A percentile compares a stretch with the other conserved stretches of the same genome.
Conservation (phyloP, 495 filamentous ascomycete species). For the Penicillium canariense region DNA sequence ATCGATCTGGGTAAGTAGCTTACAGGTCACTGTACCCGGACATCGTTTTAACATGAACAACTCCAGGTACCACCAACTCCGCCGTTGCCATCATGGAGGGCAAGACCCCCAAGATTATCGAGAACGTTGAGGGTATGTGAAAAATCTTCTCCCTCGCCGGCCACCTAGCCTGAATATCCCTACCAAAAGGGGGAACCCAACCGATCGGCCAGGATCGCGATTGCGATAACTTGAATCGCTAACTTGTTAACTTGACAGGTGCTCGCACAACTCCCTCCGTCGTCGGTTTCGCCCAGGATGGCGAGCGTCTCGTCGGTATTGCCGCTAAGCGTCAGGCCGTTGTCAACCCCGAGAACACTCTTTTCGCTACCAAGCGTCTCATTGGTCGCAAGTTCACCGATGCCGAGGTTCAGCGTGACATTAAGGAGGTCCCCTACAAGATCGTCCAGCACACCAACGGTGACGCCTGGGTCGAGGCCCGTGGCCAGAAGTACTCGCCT, state of each 20-base stretch:
- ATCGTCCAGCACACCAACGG: constrained; percentile 98
- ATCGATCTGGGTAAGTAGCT: constrained; percentile 88
- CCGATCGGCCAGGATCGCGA: background rate
- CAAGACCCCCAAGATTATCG: constrained; percentile 91
- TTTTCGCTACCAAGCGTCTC: constrained; percentile 99
- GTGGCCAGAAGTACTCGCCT: constrained; percentile 95
- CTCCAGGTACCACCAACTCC: constrained; percentile 90
- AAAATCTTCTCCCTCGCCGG: constrained; percentile 15
- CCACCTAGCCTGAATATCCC: constrained; percentile 12
- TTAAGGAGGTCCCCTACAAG: constrained; percentile 98
- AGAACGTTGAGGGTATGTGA: constrained; percentile 85
- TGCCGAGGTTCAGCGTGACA: constrained; percentile 92
- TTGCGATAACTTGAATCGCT: constrained; percentile 3
- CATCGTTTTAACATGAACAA: constrained; percentile 24
- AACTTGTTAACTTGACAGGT: constrained; percentile 51
- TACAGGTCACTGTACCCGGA: background rate
- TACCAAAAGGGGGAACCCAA: background rate
- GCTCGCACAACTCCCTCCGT: constrained; percentile 95
- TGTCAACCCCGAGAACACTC: constrained; percentile 98
- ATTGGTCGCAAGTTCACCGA: constrained; percentile 99
- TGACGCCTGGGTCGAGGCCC: constrained; percentile 96
- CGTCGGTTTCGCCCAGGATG: constrained; percentile 94
- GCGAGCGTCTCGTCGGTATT: constrained; percentile 96
- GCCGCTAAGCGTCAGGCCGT: constrained; percentile 98
- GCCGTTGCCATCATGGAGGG: constrained; percentile 98